These are phyloP conservation scores for Clavispora carvajalis DNA, from an alignment of 805 yeast genomes.

Conservation along the genomic window DNA sequence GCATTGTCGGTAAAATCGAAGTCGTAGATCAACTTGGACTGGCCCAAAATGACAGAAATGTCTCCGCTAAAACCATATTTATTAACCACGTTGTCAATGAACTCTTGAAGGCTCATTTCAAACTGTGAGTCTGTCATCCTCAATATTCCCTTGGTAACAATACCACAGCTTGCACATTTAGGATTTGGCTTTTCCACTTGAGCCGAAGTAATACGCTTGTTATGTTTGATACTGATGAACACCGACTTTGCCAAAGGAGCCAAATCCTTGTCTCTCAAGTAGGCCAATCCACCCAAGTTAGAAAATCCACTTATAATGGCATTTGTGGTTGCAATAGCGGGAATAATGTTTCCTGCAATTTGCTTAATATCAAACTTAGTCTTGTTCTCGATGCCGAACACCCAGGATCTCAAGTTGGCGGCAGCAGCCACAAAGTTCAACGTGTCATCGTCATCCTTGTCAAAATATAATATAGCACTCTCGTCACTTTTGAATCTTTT, in stretches of 20 bases:
- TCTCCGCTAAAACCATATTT: conserved; percentile 50
- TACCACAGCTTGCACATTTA: conserved; percentile 62
- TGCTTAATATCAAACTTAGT: conserved; percentile 85
- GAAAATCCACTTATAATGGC: conserved; percentile 92
- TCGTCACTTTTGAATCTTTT: conserved; percentile 34
- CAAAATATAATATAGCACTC: conserved; percentile 56
- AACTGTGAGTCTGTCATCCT: conserved; percentile 35
- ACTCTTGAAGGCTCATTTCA: conserved; percentile 38
- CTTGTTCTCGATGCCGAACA: conserved; percentile 66
- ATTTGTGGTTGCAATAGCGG: conserved; percentile 97
- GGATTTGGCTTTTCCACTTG: conserved; percentile 57
- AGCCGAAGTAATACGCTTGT: conserved; percentile 63
- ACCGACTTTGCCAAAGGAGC: conserved; percentile 30
- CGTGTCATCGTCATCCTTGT: conserved; percentile 93
- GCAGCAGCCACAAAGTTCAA: conserved; percentile 83
- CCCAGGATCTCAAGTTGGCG: conserved; percentile 67
- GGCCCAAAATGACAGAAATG: conserved; percentile 56
- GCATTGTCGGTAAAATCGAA: conserved; percentile 81
- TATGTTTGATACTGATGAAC: conserved; percentile 42
- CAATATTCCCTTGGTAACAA: conserved; percentile 30
- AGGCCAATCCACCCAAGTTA: conserved; percentile 63
- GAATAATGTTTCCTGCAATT: conserved; percentile 96
- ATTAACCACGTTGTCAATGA: conserved; percentile 45
- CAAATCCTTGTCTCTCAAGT: conserved; percentile 23
- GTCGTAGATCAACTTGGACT: conserved; percentile 67